Percentiles rank a stretch among this genome's conserved stretches.
phyloP scores from a whole-genome alignment of 306 rosid species.

The Quercus parvula region DNA sequence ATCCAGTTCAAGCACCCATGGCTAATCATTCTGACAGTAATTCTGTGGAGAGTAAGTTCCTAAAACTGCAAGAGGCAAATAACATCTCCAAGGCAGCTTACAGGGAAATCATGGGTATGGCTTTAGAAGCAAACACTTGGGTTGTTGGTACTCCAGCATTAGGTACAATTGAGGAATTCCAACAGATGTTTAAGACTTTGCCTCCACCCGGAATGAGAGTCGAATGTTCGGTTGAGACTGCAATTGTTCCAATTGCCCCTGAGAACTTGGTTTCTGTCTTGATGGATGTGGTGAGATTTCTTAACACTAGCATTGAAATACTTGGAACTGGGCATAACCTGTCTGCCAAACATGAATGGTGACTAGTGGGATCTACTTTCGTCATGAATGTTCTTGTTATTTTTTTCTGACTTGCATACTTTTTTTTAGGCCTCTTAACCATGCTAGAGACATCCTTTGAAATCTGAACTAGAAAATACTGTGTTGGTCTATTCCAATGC shows the following conservation, averaged over 20 bases:
- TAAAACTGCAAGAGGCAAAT: conserved; percentile 20
- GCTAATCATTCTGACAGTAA: background rate
- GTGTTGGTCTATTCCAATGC: background rate
- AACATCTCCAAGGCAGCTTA: conserved; percentile 27
- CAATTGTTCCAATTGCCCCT: background rate
- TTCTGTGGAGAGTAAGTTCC: background rate
- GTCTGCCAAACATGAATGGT: background rate
- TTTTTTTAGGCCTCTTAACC: too few species aligned
- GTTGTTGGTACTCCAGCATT: background rate
- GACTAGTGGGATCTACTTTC: background rate
- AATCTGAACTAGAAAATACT: background rate
- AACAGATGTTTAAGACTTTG: conserved; percentile 12
- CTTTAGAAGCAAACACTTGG: conserved; percentile 17
- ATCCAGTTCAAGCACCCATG: background rate
- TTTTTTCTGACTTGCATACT: too few species aligned
- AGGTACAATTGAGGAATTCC: conserved; percentile 23
- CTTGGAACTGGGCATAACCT: background rate
- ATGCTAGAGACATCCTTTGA: background rate
- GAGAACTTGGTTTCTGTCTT: background rate
- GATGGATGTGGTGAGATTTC: conserved; percentile 25
- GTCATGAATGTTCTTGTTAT: too few species aligned
- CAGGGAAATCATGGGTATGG: conserved; percentile 24
- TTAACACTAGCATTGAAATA: background rate
- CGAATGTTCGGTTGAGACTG: conserved; percentile 5
- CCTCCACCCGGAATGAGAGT: conserved; percentile 17